These are phyloP conservation scores for Microbotryomycetes sp. DNA, from an alignment of 1,284 basidiomycete species.

Conservation along the genomic window DNA sequence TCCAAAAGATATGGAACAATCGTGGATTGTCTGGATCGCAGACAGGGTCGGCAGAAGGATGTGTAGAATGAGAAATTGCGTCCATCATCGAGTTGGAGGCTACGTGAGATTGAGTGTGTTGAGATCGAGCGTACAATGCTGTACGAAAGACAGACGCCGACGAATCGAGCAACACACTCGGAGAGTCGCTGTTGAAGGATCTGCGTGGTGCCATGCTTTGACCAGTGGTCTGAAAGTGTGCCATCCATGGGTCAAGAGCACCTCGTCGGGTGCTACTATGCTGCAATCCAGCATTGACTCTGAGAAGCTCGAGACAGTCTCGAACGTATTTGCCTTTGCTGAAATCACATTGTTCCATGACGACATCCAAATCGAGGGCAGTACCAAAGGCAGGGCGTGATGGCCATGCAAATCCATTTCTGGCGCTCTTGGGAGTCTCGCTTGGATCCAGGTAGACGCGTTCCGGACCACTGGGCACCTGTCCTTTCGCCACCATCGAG, in stretches of 20 bases:
- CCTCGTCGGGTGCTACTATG: background rate
- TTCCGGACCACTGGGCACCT: constrained; percentile 53
- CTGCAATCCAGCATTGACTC: constrained; percentile 40
- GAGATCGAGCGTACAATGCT: background rate
- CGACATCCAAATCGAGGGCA: constrained; percentile 72
- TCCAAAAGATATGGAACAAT: constrained; percentile 78
- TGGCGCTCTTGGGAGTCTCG: constrained; percentile 46
- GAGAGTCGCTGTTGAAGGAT: background rate
- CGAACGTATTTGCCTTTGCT: constrained; percentile 66
- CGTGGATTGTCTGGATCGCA: constrained; percentile 65
- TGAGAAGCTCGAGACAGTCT: constrained; percentile 66
- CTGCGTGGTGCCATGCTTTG: background rate
- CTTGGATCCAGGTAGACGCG: constrained; percentile 62
- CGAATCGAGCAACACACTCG: background rate
- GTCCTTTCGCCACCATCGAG: constrained; percentile 17
- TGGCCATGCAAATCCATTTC: constrained; percentile 52
- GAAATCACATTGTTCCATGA: constrained; percentile 84
- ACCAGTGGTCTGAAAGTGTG: background rate
- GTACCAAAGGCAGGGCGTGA: constrained; percentile 75
- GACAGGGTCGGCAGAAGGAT: constrained; percentile 40
- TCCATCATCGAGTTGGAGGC: background rate
- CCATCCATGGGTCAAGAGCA: background rate
- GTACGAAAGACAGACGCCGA: background rate
- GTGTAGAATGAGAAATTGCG: background rate
- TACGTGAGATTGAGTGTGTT: background rate